Evolutionary conservation across 306 rosid genomes (phyloP).

Genomic region (Cercis canadensis): DNA sequence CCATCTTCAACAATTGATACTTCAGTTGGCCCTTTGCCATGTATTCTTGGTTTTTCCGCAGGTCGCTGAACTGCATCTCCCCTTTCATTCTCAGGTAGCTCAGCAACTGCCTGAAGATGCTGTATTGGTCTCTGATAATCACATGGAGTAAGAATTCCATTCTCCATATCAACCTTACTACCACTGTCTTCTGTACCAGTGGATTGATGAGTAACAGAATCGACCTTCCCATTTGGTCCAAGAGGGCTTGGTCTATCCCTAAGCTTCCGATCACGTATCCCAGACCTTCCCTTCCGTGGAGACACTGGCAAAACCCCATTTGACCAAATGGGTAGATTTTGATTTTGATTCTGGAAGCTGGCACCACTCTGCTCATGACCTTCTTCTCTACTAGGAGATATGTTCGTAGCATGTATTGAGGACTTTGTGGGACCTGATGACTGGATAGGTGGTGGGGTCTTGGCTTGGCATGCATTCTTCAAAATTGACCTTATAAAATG

Average conservation of each 20-base stretch:
- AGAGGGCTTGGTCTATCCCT: conserved; percentile 96
- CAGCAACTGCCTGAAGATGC: conserved; percentile 83
- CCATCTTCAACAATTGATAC: conserved; percentile 60
- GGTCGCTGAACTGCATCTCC: conserved; percentile 55
- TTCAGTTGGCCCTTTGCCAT: conserved; percentile 55
- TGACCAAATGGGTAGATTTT: conserved; percentile 67
- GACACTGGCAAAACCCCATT: conserved; percentile 84
- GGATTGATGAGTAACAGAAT: conserved; percentile 58
- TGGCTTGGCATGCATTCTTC: conserved; percentile 89
- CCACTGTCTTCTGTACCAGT: conserved; percentile 66
- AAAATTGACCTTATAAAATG: conserved; percentile 79
- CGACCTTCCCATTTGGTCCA: conserved; percentile 92
- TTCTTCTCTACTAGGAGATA: conserved; percentile 79
- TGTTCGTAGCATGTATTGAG: conserved; percentile 54
- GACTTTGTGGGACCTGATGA: conserved; percentile 59
- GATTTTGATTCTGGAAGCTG: conserved; percentile 64
- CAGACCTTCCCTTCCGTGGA: conserved; percentile 75
- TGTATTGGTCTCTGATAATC: conserved; percentile 86
- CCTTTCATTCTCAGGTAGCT: conserved; percentile 72
- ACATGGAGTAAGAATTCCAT: conserved; percentile 68
- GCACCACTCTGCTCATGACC: conserved; percentile 68
- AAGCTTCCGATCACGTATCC: conserved; percentile 73
- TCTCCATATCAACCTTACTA: conserved; percentile 67
- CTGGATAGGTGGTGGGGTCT: conserved; percentile 76
- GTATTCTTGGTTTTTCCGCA: conserved; percentile 67